Conservation (phyloP, 2,329 filamentous ascomycete species). For the Clonostachys chloroleuca region DNA sequence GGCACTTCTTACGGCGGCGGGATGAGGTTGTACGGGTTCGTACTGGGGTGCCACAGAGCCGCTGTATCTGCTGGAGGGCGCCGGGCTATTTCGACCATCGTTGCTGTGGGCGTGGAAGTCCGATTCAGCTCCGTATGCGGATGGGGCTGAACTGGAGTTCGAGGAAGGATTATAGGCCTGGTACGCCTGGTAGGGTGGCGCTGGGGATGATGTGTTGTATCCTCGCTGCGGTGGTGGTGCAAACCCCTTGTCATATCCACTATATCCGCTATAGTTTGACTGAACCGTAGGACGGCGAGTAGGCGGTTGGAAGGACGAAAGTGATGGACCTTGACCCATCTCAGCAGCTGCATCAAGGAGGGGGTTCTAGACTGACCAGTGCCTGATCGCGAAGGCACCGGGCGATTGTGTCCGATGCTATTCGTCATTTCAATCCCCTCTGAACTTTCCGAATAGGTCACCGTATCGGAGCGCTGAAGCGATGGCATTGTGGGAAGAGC, state of each 20-base stretch:
- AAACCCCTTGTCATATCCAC: too few species aligned
- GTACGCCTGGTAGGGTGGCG: too few species aligned
- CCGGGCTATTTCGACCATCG: slow-evolving; percentile 23
- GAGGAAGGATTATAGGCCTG: too few species aligned
- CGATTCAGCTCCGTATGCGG: not conserved
- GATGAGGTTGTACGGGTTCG: slow-evolving; percentile 13
- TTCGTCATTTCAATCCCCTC: slow-evolving; percentile 43
- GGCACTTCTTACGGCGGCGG: slow-evolving; percentile 25
- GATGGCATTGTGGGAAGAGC: slow-evolving; percentile 54
- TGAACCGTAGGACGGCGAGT: too few species aligned
- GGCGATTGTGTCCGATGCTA: slow-evolving; percentile 46
- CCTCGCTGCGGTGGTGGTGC: too few species aligned
- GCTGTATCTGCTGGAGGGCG: slow-evolving; percentile 18
- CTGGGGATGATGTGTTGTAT: too few species aligned
- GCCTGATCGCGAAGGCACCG: slow-evolving; percentile 36
- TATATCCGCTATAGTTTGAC: too few species aligned
- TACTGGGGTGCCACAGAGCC: slow-evolving; percentile 7
- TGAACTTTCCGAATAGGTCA: slow-evolving; percentile 49
- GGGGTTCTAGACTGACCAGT: slow-evolving; percentile 54
- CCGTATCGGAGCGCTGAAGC: slow-evolving; percentile 55
- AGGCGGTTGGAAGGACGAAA: too few species aligned
- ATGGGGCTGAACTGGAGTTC: too few species aligned
- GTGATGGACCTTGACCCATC: slow-evolving; percentile 38
- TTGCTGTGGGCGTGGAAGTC: slow-evolving; percentile 19
- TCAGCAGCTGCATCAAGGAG: slow-evolving; percentile 54